Conservation (phyloP, 2,329 filamentous ascomycete genomes). For the Cordyceps cicadae region DNA sequence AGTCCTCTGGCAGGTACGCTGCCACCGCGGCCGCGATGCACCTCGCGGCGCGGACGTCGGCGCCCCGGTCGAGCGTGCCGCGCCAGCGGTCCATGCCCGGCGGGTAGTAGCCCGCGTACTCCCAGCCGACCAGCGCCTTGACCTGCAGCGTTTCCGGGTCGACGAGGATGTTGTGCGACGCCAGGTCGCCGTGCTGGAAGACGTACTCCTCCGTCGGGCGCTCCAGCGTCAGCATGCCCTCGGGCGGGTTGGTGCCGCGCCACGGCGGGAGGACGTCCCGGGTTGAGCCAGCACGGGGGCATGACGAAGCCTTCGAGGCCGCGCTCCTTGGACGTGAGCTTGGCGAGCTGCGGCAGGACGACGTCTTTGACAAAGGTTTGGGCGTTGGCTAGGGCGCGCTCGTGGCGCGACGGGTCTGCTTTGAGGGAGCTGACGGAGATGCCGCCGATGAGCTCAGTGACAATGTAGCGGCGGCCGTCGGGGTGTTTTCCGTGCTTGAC, state of each 20-base stretch:
- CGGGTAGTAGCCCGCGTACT: slow-evolving; percentile 14
- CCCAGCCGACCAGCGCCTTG: slow-evolving; percentile 14
- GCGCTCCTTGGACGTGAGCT: slow-evolving; percentile 5
- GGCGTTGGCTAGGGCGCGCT: slow-evolving; percentile 10
- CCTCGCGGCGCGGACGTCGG: background rate
- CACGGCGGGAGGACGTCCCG: slow-evolving; percentile 7
- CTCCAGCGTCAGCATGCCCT: slow-evolving; percentile 4
- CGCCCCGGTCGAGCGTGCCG: slow-evolving; percentile 5
- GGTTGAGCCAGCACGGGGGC: slow-evolving; percentile 12
- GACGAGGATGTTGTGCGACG: slow-evolving; percentile 12
- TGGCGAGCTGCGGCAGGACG: slow-evolving; percentile 12
- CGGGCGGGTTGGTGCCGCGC: slow-evolving; percentile 8
- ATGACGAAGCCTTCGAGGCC: slow-evolving; percentile 15
- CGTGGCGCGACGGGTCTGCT: too few species aligned
- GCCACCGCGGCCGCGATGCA: background rate
- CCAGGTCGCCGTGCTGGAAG: slow-evolving; percentile 14
- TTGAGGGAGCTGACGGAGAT: background rate
- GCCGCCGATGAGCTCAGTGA: slow-evolving; percentile 11
- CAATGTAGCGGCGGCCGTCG: slow-evolving; percentile 12
- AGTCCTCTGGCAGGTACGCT: slow-evolving; percentile 11
- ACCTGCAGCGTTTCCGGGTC: slow-evolving; percentile 11
- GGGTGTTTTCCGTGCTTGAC: slow-evolving; percentile 7
- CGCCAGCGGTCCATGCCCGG: slow-evolving; percentile 14
- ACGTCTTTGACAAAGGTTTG: slow-evolving; percentile 7
- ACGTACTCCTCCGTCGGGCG: slow-evolving; percentile 7